Evolutionary conservation across 2,329 filamentous ascomycete species (phyloP).

Genomic region (Cladophialophora carrionii): DNA sequence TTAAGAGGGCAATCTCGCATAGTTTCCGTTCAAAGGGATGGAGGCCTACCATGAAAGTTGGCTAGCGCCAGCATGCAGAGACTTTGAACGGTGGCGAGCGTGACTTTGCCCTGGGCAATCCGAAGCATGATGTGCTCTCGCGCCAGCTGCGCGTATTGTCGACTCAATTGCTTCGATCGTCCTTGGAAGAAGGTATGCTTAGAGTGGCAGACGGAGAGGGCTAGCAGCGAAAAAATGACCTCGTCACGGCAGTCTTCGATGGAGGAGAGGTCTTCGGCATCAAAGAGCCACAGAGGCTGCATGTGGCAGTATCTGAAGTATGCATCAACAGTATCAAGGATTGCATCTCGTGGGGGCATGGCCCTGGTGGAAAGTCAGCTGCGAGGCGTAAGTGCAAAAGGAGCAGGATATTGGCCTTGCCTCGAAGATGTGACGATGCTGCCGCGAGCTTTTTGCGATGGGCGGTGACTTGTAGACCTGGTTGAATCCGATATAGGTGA

Average conservation of each 20-base stretch:
- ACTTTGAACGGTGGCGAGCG: conserved; percentile 37
- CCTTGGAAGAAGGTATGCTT: conserved; percentile 36
- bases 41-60: conserved; percentile 32
- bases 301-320: conserved; percentile 47
- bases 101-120: conserved; percentile 33
- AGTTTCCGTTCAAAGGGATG: conserved; percentile 33
- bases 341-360: conserved; percentile 12
- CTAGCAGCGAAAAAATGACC: conserved; percentile 43
- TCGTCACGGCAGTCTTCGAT: conserved; percentile 42
- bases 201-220: conserved; percentile 43
- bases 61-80: conserved; percentile 37
- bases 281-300: conserved; percentile 47
- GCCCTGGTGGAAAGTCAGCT: conserved; percentile 6
- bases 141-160: conserved; percentile 32
- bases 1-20: conserved; percentile 43
- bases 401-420: background rate
- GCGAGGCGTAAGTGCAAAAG: background rate
- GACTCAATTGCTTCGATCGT: conserved; percentile 23
- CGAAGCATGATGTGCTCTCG: conserved; percentile 35
- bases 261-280: conserved; percentile 42
- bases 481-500: conserved; percentile 2
- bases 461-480: background rate
- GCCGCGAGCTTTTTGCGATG: background rate
- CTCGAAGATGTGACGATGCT: conserved; percentile 6
- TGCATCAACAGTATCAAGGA: conserved; percentile 15